Conservation (phyloP, 2,329 filamentous ascomycete species). For the Cladorrhinum sp. region DNA sequence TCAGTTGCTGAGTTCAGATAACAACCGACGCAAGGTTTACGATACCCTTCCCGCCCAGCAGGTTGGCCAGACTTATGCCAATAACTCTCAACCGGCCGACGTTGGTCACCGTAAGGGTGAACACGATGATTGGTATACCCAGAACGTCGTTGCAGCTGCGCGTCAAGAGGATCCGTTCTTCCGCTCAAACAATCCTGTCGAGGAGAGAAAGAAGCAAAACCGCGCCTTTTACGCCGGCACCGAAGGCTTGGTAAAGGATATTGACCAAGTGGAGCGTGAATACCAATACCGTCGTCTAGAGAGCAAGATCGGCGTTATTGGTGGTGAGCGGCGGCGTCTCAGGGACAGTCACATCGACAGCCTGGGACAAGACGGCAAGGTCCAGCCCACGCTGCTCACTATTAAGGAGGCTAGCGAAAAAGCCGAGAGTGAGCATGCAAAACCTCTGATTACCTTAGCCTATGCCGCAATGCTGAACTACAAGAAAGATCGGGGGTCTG, state of each 20-base stretch:
- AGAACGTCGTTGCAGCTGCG: not conserved
- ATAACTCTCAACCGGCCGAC: conserved; percentile 25
- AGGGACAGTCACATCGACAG: conserved; percentile 14
- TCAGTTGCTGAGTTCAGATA: not conserved
- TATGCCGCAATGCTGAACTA: conserved; percentile 33
- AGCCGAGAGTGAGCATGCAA: conserved; percentile 38
- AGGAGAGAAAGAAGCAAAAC: conserved; percentile 27
- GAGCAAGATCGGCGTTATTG: conserved; percentile 37
- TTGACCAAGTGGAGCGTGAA: conserved; percentile 33
- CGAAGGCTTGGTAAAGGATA: conserved; percentile 34
- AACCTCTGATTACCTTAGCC: conserved; percentile 43
- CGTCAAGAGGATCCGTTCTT: not conserved
- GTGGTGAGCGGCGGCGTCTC: conserved; percentile 33
- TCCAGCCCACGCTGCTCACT: conserved; percentile 31
- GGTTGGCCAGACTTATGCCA: conserved; percentile 32
- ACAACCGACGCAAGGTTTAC: conserved; percentile 18
- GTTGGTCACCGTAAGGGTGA: conserved; percentile 21
- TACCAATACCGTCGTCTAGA: conserved; percentile 30
- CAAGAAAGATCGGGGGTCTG: conserved; percentile 17
- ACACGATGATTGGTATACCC: conserved; percentile 27
- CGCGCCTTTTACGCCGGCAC: conserved; percentile 41
- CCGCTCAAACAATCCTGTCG: not conserved
- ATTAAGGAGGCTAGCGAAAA: conserved; percentile 39
- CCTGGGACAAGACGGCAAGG: conserved; percentile 24
- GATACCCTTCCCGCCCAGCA: conserved; percentile 34